Evolutionary conservation across 2,329 filamentous ascomycete species (phyloP), one percentile per base, ranked within the genome.

Genomic region (Trichophyton simii): DNA sequence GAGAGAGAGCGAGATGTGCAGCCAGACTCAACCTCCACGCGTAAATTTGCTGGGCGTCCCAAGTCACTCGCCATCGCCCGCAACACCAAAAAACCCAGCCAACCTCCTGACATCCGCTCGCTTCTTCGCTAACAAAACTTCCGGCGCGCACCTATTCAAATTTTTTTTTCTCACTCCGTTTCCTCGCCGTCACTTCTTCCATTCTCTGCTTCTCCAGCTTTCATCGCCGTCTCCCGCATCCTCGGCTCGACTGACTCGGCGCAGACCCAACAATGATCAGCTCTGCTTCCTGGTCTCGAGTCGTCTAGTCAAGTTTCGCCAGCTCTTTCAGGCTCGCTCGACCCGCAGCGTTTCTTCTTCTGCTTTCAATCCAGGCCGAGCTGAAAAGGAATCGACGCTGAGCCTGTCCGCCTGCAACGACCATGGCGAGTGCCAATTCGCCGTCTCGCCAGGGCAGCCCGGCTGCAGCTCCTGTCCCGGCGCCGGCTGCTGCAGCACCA

Each of bases 371-470:
- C 31, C 20, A 34, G 38, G 38, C 28, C 36, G 18, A 22, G 38
- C 20, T 36, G 15, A 15, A 38, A 38, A 38, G 11, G 34, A 38
- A 38, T 38, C 34, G 9, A 38, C 8, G 38, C 57, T 57, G 34
- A 36, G 25, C 25, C 34, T 18, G 28, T 31, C 25, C 34, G 55
- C 31, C 20, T 58, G n/a, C 42, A 42, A 63, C 11, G 34, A 38
- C 9, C 2, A 38, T 63, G 61, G 61, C 61, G 59, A 63, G 61
- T 46, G 61, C 38, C 55, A 38, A 58, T 31, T 38, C 58, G 57
- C 59, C 55, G 54, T 61, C 34, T 63, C 61, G 15, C 59, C 58
- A 54, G 44, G 60, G 44, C 15, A 31, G 42, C 54, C 61, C 44
- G 54, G 58, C 20, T 54, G 25, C 9, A 20, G 15, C 46, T 38